These are phyloP conservation scores for Talaromyces sp. DNA, from an alignment of 2,329 filamentous ascomycete species.

Conservation along the genomic window DNA sequence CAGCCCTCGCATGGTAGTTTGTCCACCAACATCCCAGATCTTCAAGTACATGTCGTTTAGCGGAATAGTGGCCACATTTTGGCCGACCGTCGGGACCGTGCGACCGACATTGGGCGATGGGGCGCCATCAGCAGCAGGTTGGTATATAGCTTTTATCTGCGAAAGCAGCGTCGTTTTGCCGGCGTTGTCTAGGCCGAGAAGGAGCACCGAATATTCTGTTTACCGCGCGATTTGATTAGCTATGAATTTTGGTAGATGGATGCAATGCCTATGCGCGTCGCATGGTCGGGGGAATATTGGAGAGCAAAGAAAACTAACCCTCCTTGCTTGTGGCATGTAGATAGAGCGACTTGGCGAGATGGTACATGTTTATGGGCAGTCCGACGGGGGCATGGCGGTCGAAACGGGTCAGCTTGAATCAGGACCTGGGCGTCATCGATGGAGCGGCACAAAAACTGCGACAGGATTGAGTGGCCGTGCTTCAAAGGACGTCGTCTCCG, in stretches of 20 bases:
- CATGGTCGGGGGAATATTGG: neutral
- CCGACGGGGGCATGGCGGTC: conserved; percentile 12
- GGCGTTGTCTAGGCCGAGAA: conserved; percentile 95
- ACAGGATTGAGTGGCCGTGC: neutral
- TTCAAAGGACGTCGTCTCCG: neutral
- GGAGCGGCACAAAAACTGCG: neutral
- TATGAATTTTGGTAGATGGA: neutral
- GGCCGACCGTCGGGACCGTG: conserved; percentile 93
- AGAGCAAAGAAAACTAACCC: conserved; percentile 49
- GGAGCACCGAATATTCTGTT: conserved; percentile 90
- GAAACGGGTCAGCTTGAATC: neutral
- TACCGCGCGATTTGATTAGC: neutral
- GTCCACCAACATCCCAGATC: conserved; percentile 96
- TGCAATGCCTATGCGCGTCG: neutral
- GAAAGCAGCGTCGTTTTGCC: conserved; percentile 98
- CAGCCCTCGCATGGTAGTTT: conserved; percentile 78
- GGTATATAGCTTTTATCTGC: conserved; percentile 86
- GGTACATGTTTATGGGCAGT: conserved; percentile 65
- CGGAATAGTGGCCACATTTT: conserved; percentile 89
- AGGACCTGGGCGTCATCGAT: neutral
- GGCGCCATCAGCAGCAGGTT: conserved; percentile 34
- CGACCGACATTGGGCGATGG: conserved; percentile 61
- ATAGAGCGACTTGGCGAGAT: conserved; percentile 91
- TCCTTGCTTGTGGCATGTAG: conserved; percentile 96
- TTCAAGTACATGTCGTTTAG: conserved; percentile 95